Base-by-base conservation (phyloP, 495 filamentous ascomycete genomes). In the Massariosphaeria phaeospora region DNA sequence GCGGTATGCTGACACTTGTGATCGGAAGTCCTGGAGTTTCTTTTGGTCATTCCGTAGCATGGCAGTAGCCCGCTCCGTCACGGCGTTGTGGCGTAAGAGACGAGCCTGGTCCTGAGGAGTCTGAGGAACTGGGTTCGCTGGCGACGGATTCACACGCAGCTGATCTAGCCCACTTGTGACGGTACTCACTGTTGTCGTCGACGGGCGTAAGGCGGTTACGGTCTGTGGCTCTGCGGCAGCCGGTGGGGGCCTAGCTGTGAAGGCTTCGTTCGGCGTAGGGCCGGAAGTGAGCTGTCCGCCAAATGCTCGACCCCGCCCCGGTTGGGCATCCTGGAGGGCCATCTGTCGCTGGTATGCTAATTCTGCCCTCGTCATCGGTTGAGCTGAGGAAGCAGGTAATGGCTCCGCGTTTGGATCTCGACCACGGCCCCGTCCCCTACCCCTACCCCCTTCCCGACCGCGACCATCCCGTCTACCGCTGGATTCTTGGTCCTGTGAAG, bases 331-430 rank as follows among this genome's bases (percentile, higher is more conserved):
- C 57, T 91, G 89, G 34, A 98, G 85, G 2, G 89, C 91, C 79
- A 95, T 83, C 55, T 95, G 89, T 36, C 94, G 77, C 62, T 96
- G 91, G 65, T 90, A 95, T 27, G 94, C 94, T 24, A 96, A 72
- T 67, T 98, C 88, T 59, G 91, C 93, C 70, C 93, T 73, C 55
- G 83, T 75, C 69, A 96, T 67, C 9, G 90, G 87, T 52, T 93
- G 89, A 0, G 88, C 88, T 34, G 85, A 88, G 25, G 87, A 88
- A 7, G 76, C 71, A 8, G 89, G 88, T 13, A 91, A 66, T 21
- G 88, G 73, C 48, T 96, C 91, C 1, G 87, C 75, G 66, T 91
- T 93, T 5, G 84, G 84, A 67, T 87, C 82, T 24, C 84, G 76
- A 11, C 84, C 84, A 48, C 84, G 71, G 12, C 84, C 83, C 42